Evolutionary conservation across 805 yeast species (phyloP), one percentile per base, ranked within the genome.

Genomic region (Candida argentea): DNA sequence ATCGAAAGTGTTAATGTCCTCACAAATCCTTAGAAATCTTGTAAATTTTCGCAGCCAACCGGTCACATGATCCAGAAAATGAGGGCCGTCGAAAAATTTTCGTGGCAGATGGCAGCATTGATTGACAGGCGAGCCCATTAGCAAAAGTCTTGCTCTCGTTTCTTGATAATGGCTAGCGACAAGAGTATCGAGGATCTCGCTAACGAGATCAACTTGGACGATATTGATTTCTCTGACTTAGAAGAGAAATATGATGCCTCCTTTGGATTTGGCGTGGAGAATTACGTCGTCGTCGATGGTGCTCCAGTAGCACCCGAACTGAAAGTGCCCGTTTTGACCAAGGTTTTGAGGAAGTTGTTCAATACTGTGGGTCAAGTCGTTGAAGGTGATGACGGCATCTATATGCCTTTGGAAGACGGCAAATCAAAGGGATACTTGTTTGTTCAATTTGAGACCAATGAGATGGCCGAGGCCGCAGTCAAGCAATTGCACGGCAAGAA

Each of bases 221-320:
- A 77, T 39, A 60, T 82, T 43, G 89, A 80, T 52, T 86, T 83
- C 60, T 61, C 84, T 36, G 96, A 87, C 52, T 67, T 89, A 48
- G 96, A 89, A 54, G 75, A 68, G 32, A 65, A 83, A 56, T 85
- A 69, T 54, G 55, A 70, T 14, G 75, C 80, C 27, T 46, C 51
- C 28, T 69, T 72, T 32, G 73, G 71, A 29, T 66, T 83, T 33
- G 71, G 75, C 28, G 66, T 82, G 32, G 94, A 83, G 46, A 72
- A 72, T 46, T 86, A 73, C 48, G 74, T 89, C 33, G 82, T 89
- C 17, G 80, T 85, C 28, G 96, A 86, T 52, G 98, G 98, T 26
- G 87, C 94, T 7, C 99, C 99, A 41, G 66, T 85, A 36, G 94
- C 94, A 15, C 95, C 96, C 33, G 94, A 79, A 50, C 54, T 84